Base-by-base conservation (phyloP, 768 basidiomycete genomes). In the Strobilomyces dryophilus region DNA sequence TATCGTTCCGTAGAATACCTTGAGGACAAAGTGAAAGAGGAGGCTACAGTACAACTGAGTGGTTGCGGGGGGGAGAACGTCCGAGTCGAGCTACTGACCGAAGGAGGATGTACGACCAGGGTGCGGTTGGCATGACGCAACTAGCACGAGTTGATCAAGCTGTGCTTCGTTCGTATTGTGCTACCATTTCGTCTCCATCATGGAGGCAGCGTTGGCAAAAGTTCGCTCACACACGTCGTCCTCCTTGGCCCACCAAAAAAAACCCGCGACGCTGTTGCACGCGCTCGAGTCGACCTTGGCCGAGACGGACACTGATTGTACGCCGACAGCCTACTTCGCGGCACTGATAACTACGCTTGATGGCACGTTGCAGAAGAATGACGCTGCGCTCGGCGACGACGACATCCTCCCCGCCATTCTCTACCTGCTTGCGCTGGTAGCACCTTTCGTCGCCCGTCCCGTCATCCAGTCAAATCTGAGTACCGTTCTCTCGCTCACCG, bases 251-350 rank as follows among this genome's bases (percentile, higher is more conserved):
- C 90, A 95, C 64, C 94, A 98, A 73, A 91, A 91, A 67, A 80
- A 87, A 52, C 92, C 94, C 5, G 95, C 95, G 26, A 83, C 80
- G 43, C 81, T 98, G 21, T 79, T 98, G 41, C 71, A 78, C 52
- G 95, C 93, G 3, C 76, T 98, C 60, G 95, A 98, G 71, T 79
- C 83, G 15, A 91, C 85, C 37, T 80, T 86, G 60, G 73, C 77
- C 59, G 88, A 91, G 61, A 85, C 87, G 61, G 74, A 74, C 55
- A 76, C 85, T 8, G 84, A 87, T 49, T 71, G 74, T 37, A 79
- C 87, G 8, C 79, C 95, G 8, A 93, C 92, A 1, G 95, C 97
- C 29, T 98, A 98, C 74, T 97, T 95, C 71, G 91, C 93, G n/a
- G 87, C 89, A 4, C 77, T 95, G 53, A 74, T 92, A 45, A 92